A percentile compares a stretch with the other conserved stretches of the same genome.
Conservation (phyloP, 148 eudicot genomes). For the Tetragonia tetragonoides region DNA sequence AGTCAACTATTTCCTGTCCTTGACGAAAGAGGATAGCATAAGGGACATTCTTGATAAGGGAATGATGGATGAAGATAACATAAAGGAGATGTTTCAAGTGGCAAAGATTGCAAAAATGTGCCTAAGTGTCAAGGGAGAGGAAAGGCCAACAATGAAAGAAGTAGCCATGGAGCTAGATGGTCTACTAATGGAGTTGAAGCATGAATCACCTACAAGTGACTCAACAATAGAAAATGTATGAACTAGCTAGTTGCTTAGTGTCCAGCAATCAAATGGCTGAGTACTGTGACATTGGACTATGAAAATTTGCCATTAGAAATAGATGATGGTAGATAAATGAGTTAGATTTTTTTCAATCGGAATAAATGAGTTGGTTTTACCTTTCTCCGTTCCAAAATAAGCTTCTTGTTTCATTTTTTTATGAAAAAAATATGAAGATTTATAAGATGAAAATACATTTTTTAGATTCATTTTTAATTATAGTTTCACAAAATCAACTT, state of each 20-base stretch:
- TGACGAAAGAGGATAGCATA: neutral
- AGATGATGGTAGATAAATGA: neutral
- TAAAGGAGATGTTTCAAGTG: slow-evolving; percentile 10
- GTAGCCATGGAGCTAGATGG: slow-evolving; percentile 29
- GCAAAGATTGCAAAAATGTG: slow-evolving; percentile 35
- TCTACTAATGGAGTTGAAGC: neutral
- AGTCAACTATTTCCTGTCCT: slow-evolving; percentile 2
- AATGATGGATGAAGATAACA: neutral
- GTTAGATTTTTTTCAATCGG: neutral
- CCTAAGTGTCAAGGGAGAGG: slow-evolving; percentile 23
- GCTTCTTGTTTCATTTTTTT: too few relatives aligned
- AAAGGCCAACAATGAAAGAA: slow-evolving; percentile 47
- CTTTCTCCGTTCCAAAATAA: too few relatives aligned
- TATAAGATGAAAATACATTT: too few relatives aligned
- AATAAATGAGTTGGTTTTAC: too few relatives aligned
- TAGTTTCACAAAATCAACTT: too few relatives aligned
- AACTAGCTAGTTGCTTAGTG: neutral
- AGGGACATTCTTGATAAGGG: slow-evolving; percentile 2
- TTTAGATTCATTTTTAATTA: too few relatives aligned
- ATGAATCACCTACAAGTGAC: neutral
- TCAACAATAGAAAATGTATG: too few relatives aligned
- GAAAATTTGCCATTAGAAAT: neutral
- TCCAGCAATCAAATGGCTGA: neutral
- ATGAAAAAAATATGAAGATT: too few relatives aligned
- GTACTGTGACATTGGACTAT: neutral